Evolutionary conservation across 345 rosid genomes (phyloP).

Genomic region (Pugionium cornutum): DNA sequence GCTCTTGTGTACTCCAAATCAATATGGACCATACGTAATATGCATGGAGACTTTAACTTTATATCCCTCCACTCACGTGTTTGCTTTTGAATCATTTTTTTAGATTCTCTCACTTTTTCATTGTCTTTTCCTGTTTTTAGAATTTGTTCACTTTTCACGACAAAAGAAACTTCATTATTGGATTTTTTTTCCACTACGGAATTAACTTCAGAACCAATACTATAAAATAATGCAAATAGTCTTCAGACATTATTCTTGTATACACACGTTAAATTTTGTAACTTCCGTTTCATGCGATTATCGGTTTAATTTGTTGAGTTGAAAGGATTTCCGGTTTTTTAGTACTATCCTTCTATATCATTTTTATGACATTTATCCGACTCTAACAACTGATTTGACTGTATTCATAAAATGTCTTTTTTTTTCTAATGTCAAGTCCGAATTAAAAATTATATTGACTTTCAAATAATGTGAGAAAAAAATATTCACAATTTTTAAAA

Average conservation of each 20-base stretch:
- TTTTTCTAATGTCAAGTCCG: background rate
- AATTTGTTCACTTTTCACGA: conserved; percentile 2
- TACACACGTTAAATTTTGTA: conserved; percentile 2
- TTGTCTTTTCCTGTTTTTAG: background rate
- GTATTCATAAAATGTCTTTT: background rate
- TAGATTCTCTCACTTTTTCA: conserved; percentile 20
- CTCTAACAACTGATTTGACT: background rate
- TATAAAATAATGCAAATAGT: background rate
- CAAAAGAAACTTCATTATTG: background rate
- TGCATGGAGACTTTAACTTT: conserved; percentile 23
- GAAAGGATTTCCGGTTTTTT: conserved; percentile 22
- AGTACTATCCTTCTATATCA: conserved; percentile 8
- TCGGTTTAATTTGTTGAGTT: conserved; percentile 25
- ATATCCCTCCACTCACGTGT: conserved; percentile 16
- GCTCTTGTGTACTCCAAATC: conserved; percentile 15
- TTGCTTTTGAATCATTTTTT: conserved; percentile 17
- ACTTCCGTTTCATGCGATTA: background rate
- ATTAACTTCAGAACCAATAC: conserved; percentile 8
- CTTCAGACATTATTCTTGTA: background rate
- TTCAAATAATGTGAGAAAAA: background rate
- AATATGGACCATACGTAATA: conserved; percentile 18
- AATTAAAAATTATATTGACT: background rate
- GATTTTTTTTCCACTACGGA: background rate
- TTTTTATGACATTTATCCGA: background rate
- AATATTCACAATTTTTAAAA: background rate